A percentile compares a stretch with the other conserved stretches of the same genome.
Conservation (phyloP, 805 yeast genomes). For the Suhomyces pyralidae region DNA sequence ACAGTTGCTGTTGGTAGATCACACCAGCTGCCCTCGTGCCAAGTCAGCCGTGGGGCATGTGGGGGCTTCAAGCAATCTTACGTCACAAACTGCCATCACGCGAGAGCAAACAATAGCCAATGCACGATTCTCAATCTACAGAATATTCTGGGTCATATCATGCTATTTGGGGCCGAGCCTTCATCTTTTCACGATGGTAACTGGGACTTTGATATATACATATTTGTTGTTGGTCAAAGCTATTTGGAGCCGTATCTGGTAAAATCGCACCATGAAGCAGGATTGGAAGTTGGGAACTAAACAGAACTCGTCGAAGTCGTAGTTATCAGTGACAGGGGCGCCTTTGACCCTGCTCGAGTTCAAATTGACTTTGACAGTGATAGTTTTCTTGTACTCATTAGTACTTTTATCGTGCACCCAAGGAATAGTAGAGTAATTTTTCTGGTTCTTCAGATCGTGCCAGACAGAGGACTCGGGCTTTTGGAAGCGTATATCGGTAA, state of each 20-base stretch:
- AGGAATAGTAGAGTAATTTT: slow-evolving; percentile 6
- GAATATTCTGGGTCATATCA: neutral
- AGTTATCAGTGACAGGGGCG: neutral
- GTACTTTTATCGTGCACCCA: slow-evolving; percentile 5
- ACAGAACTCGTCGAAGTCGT: slow-evolving; percentile 22
- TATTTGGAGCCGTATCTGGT: slow-evolving; percentile 25
- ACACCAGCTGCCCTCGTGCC: neutral
- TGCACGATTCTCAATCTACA: neutral
- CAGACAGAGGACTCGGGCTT: slow-evolving; percentile 5
- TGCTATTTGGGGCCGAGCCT: neutral
- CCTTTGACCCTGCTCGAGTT: neutral
- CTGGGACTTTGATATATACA: slow-evolving; percentile 29
- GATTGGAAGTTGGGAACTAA: slow-evolving; percentile 40
- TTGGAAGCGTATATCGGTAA: slow-evolving; percentile 8
- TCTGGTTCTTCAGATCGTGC: neutral
- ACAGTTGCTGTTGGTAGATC: neutral
- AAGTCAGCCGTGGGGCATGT: neutral
- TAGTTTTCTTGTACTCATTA: slow-evolving; percentile 8
- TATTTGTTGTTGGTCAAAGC: slow-evolving; percentile 19
- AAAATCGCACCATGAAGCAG: slow-evolving; percentile 31
- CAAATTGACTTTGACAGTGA: slow-evolving; percentile 15
- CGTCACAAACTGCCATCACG: neutral
- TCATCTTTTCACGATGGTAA: slow-evolving; percentile 20
- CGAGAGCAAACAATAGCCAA: neutral
- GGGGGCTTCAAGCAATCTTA: neutral